Evolutionary conservation across 1,284 basidiomycete species (phyloP), one percentile per base, ranked within the genome.

Genomic region (Ustilago shanxiensis): DNA sequence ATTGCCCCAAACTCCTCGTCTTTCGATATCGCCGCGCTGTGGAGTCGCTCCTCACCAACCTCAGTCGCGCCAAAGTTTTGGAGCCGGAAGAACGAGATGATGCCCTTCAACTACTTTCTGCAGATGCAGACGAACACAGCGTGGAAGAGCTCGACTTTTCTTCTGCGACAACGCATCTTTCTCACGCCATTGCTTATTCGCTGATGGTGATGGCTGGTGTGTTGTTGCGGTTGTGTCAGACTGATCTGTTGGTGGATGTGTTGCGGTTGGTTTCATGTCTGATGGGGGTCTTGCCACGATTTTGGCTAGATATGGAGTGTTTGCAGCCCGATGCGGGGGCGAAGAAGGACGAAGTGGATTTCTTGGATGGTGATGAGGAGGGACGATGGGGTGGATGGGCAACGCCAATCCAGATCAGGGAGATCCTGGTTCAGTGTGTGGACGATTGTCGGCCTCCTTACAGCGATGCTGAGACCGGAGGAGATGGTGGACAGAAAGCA

Each of bases 131-230:
- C 20, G 50, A 54, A 13, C 29, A 41, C 2, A 44, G 39, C 20
- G 53, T 54, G 33, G 60, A 66, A 16, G 72, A 77, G 33, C 59
- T 78, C 22, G 68, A 66, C 44, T 49, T 66, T 37, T 64, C 72
- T 5, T 68, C 60, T 45, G 71, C 69, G 9, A 77, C 69, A 0
- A 68, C 75, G 49, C 66, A 70, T 39, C 67, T 77, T 20, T 72
- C 70, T 0, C 59, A 66, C 33, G 66, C 62, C 5, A 60, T 77
- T 14, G 80, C 80, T 2, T 64, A 64, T 4, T 57, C 73, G 6
- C 49, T 82, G 11, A 61, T 73, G 56, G 47, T 59, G 26, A 65
- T 79, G 59, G 63, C 69, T 3, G 79, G 76, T 3, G 47, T 82
- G 0, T 51, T 80, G 37, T 58, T 80, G 41, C 69, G 77, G 6